A percentile compares a stretch with the other conserved stretches of the same genome.
Conservation (phyloP, 176 grass and related monocot species). For the Oryza brachyantha region DNA sequence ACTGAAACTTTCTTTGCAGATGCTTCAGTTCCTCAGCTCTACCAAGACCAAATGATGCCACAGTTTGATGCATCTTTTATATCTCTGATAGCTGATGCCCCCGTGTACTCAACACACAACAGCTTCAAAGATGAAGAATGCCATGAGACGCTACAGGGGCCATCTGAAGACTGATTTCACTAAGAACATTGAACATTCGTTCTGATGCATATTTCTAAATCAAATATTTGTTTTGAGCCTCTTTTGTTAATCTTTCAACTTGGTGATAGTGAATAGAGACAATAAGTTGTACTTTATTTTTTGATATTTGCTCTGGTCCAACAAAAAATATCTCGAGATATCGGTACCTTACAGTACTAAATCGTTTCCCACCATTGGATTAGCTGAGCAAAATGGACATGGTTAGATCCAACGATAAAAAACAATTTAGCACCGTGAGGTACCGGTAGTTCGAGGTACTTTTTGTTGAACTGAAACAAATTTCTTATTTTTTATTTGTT, state of each 20-base stretch:
- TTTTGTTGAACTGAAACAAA: too few relatives aligned
- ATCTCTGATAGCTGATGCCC: neutral
- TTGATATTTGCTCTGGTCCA: too few relatives aligned
- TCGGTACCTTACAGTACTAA: too few relatives aligned
- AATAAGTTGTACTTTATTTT: neutral
- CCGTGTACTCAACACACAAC: constrained; percentile 8
- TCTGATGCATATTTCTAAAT: neutral
- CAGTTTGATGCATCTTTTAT: constrained; percentile 3
- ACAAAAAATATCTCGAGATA: too few relatives aligned
- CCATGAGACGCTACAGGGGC: neutral
- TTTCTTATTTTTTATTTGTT: too few relatives aligned
- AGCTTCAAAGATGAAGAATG: constrained; percentile 20
- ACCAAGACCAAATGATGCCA: neutral
- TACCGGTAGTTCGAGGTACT: too few relatives aligned
- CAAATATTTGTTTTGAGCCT: neutral
- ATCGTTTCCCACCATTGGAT: too few relatives aligned
- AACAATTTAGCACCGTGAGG: too few relatives aligned
- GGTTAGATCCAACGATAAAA: too few relatives aligned
- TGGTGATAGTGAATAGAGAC: neutral
- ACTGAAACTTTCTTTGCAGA: constrained; percentile 14
- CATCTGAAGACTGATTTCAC: neutral
- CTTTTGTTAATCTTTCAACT: neutral
- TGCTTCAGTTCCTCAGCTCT: neutral
- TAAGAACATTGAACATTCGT: neutral
- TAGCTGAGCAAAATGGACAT: too few relatives aligned